These are phyloP conservation scores for Euryodendron excelsum DNA, from an alignment of 148 eudicot genomes.

Conservation along the genomic window DNA sequence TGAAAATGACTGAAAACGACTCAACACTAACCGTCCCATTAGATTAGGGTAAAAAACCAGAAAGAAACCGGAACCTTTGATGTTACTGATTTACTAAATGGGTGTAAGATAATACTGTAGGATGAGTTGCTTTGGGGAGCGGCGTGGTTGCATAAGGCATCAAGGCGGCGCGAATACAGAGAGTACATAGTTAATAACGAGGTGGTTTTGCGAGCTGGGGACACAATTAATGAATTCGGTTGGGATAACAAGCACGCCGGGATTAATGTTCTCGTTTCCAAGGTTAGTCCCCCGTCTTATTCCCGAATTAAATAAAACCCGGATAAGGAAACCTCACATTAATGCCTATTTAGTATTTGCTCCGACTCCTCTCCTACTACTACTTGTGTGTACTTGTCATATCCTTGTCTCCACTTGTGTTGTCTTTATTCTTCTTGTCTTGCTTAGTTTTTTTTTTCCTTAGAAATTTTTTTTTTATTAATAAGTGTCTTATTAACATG, in stretches of 20 bases:
- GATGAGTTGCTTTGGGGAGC: conserved; percentile 98
- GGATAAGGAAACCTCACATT: conserved; percentile 4
- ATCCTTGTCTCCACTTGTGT: conserved; percentile 23
- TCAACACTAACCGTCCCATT: too few species aligned
- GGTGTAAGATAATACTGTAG: conserved; percentile 21
- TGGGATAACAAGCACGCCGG: conserved; percentile 99
- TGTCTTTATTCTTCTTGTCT: conserved; percentile 22
- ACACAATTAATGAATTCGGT: conserved; percentile 85
- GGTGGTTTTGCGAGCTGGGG: conserved; percentile 76
- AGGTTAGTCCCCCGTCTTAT: conserved; percentile 39
- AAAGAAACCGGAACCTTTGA: background rate
- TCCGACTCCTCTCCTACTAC: background rate
- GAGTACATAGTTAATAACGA: conserved; percentile 82
- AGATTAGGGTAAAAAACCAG: background rate
- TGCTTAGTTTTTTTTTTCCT: background rate
- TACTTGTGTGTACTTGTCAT: conserved; percentile 16
- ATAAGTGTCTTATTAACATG: too few species aligned
- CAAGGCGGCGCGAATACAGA: conserved; percentile 71
- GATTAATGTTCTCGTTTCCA: conserved; percentile 85
- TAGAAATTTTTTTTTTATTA: background rate
- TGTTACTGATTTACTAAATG: background rate
- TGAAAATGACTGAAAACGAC: background rate
- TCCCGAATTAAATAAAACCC: background rate
- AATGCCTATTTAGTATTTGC: too few species aligned
- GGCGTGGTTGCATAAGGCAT: conserved; percentile 96